These are phyloP conservation scores for Suillus placidus DNA, from an alignment of 768 basidiomycete species.

Conservation along the genomic window DNA sequence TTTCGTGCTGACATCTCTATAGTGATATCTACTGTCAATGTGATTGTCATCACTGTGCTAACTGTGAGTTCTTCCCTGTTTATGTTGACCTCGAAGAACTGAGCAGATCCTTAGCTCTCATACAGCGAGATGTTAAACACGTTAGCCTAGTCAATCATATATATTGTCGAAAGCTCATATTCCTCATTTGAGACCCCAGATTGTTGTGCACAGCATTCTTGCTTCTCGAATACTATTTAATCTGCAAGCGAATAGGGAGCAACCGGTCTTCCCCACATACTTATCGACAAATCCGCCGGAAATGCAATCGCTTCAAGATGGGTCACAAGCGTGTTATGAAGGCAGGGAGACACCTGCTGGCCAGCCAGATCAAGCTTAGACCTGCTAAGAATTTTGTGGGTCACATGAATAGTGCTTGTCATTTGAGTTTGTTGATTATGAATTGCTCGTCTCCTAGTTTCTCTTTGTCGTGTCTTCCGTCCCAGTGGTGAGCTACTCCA, in stretches of 20 bases:
- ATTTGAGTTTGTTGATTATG: too few species aligned
- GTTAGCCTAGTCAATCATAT: neutral
- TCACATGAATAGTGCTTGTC: neutral
- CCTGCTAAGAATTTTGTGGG: conserved; percentile 41
- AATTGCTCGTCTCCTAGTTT: neutral
- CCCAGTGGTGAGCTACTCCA: too few species aligned
- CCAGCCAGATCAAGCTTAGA: neutral
- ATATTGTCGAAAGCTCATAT: neutral
- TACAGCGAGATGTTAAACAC: neutral
- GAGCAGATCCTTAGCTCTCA: neutral
- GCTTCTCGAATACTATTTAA: conserved; percentile 10
- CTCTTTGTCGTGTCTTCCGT: neutral
- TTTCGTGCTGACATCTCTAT: neutral
- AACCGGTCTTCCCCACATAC: neutral
- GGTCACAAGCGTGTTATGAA: neutral
- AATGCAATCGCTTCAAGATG: neutral
- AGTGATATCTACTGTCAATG: neutral
- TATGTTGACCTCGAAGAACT: neutral
- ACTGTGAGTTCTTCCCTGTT: neutral
- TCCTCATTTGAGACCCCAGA: conserved; percentile 3
- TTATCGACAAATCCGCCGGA: neutral
- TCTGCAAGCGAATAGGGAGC: neutral
- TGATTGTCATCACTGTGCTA: neutral
- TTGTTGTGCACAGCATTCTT: conserved; percentile 9
- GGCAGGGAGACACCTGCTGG: neutral